phyloP scores from a whole-genome alignment of 148 eudicot species.

The Camellia granthamiana region DNA sequence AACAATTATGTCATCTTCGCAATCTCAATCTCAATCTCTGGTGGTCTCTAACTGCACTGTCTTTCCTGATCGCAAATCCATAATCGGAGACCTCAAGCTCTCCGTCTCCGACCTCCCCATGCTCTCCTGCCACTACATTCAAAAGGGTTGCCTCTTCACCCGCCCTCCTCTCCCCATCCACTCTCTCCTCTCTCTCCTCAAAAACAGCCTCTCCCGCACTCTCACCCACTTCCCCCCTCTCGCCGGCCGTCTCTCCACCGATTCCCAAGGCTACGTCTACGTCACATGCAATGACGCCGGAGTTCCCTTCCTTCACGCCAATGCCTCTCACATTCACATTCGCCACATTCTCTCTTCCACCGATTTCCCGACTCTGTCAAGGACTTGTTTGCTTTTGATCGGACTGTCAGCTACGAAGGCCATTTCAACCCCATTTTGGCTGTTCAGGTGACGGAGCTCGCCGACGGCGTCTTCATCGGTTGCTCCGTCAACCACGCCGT shows the following conservation, averaged over 20 bases:
- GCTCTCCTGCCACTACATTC: slow-evolving; percentile 82
- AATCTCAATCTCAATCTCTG: slow-evolving; percentile 15
- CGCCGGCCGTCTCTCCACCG: slow-evolving; percentile 41
- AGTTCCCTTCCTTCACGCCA: slow-evolving; percentile 41
- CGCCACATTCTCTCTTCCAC: slow-evolving; percentile 19
- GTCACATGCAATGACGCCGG: slow-evolving; percentile 51
- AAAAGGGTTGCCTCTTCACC: slow-evolving; percentile 62
- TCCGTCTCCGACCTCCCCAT: slow-evolving; percentile 75
- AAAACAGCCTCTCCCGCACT: slow-evolving; percentile 24
- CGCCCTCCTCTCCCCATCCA: slow-evolving; percentile 41
- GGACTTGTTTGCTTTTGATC: slow-evolving; percentile 30
- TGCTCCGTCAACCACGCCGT: slow-evolving; percentile 52
- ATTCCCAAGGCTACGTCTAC: slow-evolving; percentile 27
- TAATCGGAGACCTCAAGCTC: slow-evolving; percentile 37
- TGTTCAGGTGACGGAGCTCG: slow-evolving; percentile 58
- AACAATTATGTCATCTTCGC: neutral
- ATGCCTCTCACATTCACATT: slow-evolving; percentile 16
- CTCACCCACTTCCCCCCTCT: slow-evolving; percentile 46
- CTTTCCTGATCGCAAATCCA: slow-evolving; percentile 34
- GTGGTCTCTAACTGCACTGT: slow-evolving; percentile 45
- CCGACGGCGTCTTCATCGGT: slow-evolving; percentile 58
- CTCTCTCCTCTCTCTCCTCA: slow-evolving; percentile 24
- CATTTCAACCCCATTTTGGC: slow-evolving; percentile 41
- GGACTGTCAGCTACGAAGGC: slow-evolving; percentile 38
- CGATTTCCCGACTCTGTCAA: slow-evolving; percentile 25